phyloP scores from a whole-genome alignment of 106 monocot genomes.

The Phalaenopsis aphrodite region DNA sequence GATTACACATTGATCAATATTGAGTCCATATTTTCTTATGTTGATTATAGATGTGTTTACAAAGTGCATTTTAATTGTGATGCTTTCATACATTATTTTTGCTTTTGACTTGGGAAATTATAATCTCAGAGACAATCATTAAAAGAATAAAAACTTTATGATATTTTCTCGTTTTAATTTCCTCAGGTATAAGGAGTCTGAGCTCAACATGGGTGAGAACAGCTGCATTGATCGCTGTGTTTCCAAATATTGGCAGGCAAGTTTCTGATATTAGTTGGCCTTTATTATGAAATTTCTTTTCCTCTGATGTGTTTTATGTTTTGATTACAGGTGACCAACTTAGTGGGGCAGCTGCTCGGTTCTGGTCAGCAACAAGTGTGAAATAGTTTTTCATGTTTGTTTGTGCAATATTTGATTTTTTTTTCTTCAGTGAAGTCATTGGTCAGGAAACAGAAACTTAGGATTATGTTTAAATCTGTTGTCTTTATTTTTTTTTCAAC shows the following conservation, averaged over 20 bases:
- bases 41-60: no score
- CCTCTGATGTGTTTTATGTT: not conserved
- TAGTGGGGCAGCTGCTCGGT: slow-evolving; percentile 73
- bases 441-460: not conserved
- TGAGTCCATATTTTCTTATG: no score
- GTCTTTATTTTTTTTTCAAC: not conserved
- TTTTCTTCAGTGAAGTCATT: not conserved
- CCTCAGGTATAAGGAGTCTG: slow-evolving; percentile 82
- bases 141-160: no score
- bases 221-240: slow-evolving; percentile 98
- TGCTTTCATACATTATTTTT: not conserved
- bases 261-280: not conserved
- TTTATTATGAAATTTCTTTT: not conserved
- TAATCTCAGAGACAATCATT: no score
- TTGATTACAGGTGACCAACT: slow-evolving; percentile 56
- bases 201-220: slow-evolving; percentile 98
- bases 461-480: not conserved
- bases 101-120: not conserved
- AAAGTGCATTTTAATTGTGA: no score
- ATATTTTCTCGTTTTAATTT: not conserved
- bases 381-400: not conserved
- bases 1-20: no score
- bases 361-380: slow-evolving; percentile 53
- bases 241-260: slow-evolving; percentile 97
- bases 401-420: not conserved